phyloP scores from a whole-genome alignment of 2,329 filamentous ascomycete species.

The Magnaporthales sp. region DNA sequence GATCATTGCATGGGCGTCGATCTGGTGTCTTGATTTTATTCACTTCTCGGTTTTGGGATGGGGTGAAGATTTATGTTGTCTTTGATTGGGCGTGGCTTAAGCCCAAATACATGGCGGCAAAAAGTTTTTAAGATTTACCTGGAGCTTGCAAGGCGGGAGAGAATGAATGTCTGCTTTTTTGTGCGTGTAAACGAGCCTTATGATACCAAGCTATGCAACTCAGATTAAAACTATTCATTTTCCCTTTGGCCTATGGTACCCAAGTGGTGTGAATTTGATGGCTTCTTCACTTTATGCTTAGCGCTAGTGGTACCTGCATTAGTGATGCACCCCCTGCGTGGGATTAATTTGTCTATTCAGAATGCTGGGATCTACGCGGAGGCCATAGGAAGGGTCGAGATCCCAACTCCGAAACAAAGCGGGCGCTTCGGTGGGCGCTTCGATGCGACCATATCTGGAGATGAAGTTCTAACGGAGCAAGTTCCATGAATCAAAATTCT shows the following conservation, averaged over 20 bases:
- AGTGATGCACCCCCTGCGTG: no score
- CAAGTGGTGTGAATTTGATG: not conserved
- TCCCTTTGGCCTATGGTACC: not conserved
- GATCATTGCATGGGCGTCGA: not conserved
- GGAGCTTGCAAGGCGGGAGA: not conserved
- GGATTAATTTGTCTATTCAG: no score
- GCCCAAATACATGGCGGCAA: not conserved
- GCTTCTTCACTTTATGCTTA: not conserved
- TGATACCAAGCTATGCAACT: not conserved
- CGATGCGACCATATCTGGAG: not conserved
- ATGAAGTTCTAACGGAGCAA: not conserved
- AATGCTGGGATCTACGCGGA: not conserved
- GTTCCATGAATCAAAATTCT: not conserved
- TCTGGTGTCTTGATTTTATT: not conserved
- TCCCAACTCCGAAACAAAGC: not conserved
- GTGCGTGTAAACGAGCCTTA: not conserved
- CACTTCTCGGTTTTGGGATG: not conserved
- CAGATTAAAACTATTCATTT: not conserved
- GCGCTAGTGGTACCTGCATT: not conserved
- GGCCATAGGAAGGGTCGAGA: no score
- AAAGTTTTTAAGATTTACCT: not conserved
- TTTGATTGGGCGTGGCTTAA: not conserved
- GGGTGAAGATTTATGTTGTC: not conserved
- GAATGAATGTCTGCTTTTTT: not conserved
- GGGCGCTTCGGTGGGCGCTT: not conserved